Evolutionary conservation across 179 eudicot genomes (phyloP), one percentile per base, ranked within the genome.

Genomic region (Dionaea muscipula): DNA sequence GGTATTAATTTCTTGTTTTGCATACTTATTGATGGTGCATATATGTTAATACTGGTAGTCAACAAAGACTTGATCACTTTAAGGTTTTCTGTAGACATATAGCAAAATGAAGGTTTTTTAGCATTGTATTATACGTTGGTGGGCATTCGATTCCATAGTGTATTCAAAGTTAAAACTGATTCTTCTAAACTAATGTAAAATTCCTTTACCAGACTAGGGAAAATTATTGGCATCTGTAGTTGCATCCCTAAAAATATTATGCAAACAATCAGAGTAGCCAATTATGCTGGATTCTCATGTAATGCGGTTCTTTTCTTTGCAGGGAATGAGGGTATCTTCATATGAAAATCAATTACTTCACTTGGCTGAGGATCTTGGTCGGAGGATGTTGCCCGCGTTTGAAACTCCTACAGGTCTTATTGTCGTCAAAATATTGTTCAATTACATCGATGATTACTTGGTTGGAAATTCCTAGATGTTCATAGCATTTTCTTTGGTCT

Each of bases 331-430:
- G 57, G 68, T 93, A 61, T 86, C 94, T 46, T 66, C 94, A 12
- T 93, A 93, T 72, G 89, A 84, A 55, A 75, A 84, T 58, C 81
- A 93, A 49, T 77, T 93, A 50, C 96, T 93, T 73, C 73, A 74
- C 62, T 77, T 93, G 68, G 86, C 99, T 7, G 96, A 93, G 80
- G 99, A 93, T 67, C 78, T 93, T 59, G 99, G 75, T 33, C 69
- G 71, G 23, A 81, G 99, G 68, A 55, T 93, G 61, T 69, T 93
- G 43, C 99, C 99, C 51, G 99, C 99, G 64, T 93, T 93, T 68
- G 99, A 93, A 68, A 93, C 99, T 70, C 99, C 99, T 60, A 88
- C 99, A 72, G 98, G 98, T 91, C 52, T 45, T 54, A 13, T 37
- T 50, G 22, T 17, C 10, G 5, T 31, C 10, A 0, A 31, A 31